Conservation (phyloP, 2,329 filamentous ascomycete genomes). For the Trichoderma arundinaceum region DNA sequence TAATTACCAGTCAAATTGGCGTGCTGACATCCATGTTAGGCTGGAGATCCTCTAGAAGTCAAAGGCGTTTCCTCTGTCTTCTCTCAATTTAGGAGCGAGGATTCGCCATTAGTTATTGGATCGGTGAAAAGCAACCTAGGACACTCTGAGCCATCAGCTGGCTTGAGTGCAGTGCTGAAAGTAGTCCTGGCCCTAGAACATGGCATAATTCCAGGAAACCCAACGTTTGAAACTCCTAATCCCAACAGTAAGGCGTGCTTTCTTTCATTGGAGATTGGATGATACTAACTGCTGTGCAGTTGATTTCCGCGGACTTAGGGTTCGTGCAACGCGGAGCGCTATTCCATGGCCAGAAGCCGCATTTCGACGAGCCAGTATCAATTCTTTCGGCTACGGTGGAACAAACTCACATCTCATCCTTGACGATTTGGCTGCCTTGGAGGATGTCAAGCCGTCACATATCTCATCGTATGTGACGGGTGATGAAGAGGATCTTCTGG, state of each 20-base stretch:
- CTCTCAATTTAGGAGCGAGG: background rate
- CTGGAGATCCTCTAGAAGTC: constrained; percentile 51
- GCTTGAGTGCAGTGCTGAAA: background rate
- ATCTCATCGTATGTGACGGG: too few relatives aligned
- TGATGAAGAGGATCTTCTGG: too few relatives aligned
- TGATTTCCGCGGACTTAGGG: constrained; percentile 34
- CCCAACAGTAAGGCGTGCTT: constrained; percentile 19
- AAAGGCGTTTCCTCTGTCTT: constrained; percentile 40
- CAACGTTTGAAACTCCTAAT: constrained; percentile 41
- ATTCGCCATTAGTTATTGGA: too few relatives aligned
- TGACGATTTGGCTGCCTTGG: too few relatives aligned
- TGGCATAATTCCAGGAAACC: constrained; percentile 40
- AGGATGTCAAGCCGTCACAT: too few relatives aligned
- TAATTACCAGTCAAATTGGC: too few relatives aligned
- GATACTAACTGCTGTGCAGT: constrained; percentile 26
- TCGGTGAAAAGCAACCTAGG: constrained; percentile 20
- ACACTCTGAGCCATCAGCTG: constrained; percentile 14
- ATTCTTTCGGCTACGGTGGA: constrained; percentile 50
- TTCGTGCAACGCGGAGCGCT: constrained; percentile 30
- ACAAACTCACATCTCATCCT: constrained; percentile 53
- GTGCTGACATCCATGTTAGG: too few relatives aligned
- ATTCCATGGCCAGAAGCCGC: background rate
- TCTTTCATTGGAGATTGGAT: too few relatives aligned
- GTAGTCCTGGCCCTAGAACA: constrained; percentile 5
- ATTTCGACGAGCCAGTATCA: constrained; percentile 37